Evolutionary conservation across 768 basidiomycete species (phyloP).

Genomic region (Trametes sanguinea): DNA sequence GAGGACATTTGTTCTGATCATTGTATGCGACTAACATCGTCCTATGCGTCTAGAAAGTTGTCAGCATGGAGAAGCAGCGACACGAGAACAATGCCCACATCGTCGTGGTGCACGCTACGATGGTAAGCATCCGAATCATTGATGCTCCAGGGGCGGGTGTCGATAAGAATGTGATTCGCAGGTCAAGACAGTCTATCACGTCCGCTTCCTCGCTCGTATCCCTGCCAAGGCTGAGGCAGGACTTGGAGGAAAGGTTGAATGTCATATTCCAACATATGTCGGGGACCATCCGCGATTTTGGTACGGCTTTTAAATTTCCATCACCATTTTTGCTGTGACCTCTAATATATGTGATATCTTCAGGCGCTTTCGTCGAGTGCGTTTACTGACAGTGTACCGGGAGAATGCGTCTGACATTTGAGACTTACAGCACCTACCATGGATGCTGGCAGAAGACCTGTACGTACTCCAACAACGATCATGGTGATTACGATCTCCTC

Average conservation of each 20-base stretch:
- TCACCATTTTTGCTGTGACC: background rate
- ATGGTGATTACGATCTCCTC: background rate
- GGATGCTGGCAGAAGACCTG: slow-evolving; percentile 8
- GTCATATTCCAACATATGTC: background rate
- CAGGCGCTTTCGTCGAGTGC: slow-evolving; percentile 9
- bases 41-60: background rate
- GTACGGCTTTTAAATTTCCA: background rate
- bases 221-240: background rate
- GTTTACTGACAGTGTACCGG: background rate
- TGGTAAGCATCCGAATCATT: background rate
- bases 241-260: background rate
- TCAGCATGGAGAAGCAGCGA: background rate
- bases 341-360: background rate
- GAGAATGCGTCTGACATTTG: too few relatives aligned
- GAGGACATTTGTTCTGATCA: background rate
- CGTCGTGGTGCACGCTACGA: slow-evolving; percentile 3
- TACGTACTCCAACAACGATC: background rate
- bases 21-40: background rate
- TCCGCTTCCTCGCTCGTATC: slow-evolving; percentile 1
- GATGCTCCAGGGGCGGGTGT: background rate
- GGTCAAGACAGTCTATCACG: slow-evolving; percentile 10
- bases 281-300: slow-evolving; percentile 1
- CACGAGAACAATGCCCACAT: slow-evolving; percentile 13
- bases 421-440: background rate
- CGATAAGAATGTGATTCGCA: background rate